Conservation (phyloP, 495 filamentous ascomycete species). For the Cryomyces minteri region DNA sequence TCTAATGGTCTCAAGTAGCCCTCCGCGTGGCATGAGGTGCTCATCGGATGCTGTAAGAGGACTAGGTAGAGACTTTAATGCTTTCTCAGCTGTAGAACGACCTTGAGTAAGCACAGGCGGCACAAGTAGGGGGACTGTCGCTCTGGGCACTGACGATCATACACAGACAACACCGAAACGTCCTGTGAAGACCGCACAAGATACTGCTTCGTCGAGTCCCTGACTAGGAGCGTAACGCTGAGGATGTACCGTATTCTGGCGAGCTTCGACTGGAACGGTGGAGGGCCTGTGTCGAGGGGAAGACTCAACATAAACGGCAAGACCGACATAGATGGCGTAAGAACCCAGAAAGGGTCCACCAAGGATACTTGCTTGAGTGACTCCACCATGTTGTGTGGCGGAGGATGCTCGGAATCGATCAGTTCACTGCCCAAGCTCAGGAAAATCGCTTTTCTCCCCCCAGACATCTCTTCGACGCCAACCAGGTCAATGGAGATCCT, state of each 20-base stretch:
- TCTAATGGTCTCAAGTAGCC: slow-evolving; percentile 21
- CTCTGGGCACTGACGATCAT: slow-evolving; percentile 14
- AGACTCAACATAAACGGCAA: slow-evolving; percentile 34
- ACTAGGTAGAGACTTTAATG: slow-evolving; percentile 29
- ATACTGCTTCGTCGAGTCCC: slow-evolving; percentile 21
- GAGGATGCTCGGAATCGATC: slow-evolving; percentile 29
- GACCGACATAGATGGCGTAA: slow-evolving; percentile 23
- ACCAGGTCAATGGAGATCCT: slow-evolving; percentile 30
- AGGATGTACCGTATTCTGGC: slow-evolving; percentile 33
- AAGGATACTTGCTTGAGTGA: slow-evolving; percentile 14
- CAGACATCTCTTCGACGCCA: slow-evolving; percentile 30
- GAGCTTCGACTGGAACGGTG: slow-evolving; percentile 31
- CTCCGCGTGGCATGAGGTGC: slow-evolving; percentile 18
- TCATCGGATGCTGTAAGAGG: slow-evolving; percentile 33
- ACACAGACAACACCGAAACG: slow-evolving; percentile 18
- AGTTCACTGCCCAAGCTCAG: slow-evolving; percentile 30
- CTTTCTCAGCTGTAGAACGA: slow-evolving; percentile 26
- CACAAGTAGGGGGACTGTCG: not conserved
- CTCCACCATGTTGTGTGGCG: slow-evolving; percentile 28
- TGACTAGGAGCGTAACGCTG: slow-evolving; percentile 20
- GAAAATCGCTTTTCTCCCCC: slow-evolving; percentile 25
- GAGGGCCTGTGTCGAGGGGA: slow-evolving; percentile 34
- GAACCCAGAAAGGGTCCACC: slow-evolving; percentile 25
- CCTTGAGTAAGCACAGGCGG: slow-evolving; percentile 15
- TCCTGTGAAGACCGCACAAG: slow-evolving; percentile 22